phyloP scores from a whole-genome alignment of 768 basidiomycete species.

The Boletellus ananas region DNA sequence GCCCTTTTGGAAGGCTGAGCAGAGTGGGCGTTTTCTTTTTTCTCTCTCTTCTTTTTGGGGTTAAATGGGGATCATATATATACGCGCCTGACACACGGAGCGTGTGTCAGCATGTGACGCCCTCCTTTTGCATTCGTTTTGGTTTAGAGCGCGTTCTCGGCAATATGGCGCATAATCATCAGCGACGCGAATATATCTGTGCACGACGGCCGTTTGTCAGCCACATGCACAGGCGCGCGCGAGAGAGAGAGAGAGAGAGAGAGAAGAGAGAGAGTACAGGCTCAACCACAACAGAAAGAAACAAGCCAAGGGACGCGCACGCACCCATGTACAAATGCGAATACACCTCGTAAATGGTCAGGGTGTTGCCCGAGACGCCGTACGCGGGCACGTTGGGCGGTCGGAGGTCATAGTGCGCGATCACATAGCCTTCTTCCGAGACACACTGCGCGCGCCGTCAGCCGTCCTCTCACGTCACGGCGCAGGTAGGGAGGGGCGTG shows the following conservation, averaged over 20 bases:
- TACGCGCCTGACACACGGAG: background rate
- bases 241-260: background rate
- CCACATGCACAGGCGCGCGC: background rate
- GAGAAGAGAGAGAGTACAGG: background rate
- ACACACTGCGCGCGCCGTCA: slow-evolving; percentile 43
- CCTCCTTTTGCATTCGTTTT: background rate
- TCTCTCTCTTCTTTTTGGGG: background rate
- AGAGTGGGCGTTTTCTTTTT: slow-evolving; percentile 6
- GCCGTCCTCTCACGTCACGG: slow-evolving; percentile 4
- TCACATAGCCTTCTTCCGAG: slow-evolving; percentile 48
- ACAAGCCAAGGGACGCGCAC: slow-evolving; percentile 10
- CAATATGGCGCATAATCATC: slow-evolving; percentile 63
- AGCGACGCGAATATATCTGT: slow-evolving; percentile 56
- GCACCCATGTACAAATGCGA: slow-evolving; percentile 51
- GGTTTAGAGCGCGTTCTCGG: slow-evolving; percentile 42
- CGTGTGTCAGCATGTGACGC: background rate
- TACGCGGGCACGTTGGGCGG: slow-evolving; percentile 52
- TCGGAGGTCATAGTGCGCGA: slow-evolving; percentile 66
- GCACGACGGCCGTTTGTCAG: background rate
- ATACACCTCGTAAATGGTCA: slow-evolving; percentile 57
- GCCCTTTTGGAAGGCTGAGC: background rate
- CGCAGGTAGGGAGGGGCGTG: background rate
- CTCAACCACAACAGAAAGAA: no score
- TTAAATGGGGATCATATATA: background rate
- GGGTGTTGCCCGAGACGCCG: slow-evolving; percentile 57